Evolutionary conservation across 805 yeast species (phyloP), one percentile per base, ranked within the genome.

Genomic region (Candida mattraensis): DNA sequence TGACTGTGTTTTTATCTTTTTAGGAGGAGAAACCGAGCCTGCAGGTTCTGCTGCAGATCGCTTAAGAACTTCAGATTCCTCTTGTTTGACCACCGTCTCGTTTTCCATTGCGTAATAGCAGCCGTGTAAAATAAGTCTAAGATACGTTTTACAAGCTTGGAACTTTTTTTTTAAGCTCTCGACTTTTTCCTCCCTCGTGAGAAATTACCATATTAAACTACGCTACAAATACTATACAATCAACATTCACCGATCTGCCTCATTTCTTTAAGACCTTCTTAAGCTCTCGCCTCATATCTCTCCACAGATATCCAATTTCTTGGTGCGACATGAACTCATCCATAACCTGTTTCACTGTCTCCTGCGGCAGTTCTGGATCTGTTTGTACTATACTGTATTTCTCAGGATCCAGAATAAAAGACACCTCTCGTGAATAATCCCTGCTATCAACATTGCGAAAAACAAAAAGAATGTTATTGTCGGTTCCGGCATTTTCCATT

Each of bases 371-470:
- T 13, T 29, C 33, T 1, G 78, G 78, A 5, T 37, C 33, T 1
- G 72, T 56, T 5, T 60, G 50, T 3, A 54, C 56, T 4, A 72
- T 53, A 18, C 47, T 44, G 42, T 61, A 65, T 3, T 42, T 46
- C 11, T 62, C 65, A 1, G 76, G 66, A 30, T 64, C 61, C 19
- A 75, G 45, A 21, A 65, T 68, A 30, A 72, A 61, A 40, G 64
- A 61, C n/a, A 66, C 73, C 36, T 69, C 69, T 26, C 61, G 60
- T 25, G 66, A 64, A 26, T 61, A 60, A 45, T 74, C 63, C 28
- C 64, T 59, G 4, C 74, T 62, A 37, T 74, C 79, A 7, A 75
- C 59, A 40, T 75, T 71, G 17, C 50, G 58, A 45, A 76, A 75
- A 1, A 58, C 51, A 40, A 76, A 74, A 30, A 50, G 51, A 12